Evolutionary conservation across 441 rosid genomes (phyloP).

Genomic region (Daphne laureola): DNA sequence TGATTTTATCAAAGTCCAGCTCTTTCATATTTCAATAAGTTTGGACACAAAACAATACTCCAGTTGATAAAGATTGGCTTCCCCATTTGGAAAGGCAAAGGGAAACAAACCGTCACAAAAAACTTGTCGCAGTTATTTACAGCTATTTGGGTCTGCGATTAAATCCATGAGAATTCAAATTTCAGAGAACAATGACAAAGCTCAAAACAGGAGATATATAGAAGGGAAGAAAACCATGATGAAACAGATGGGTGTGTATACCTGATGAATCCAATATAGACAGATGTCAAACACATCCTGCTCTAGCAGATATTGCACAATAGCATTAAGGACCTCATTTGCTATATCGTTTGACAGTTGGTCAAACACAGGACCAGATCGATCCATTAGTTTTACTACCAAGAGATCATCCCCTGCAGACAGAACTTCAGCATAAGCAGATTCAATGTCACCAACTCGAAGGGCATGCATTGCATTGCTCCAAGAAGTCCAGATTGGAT

Average conservation of each 20-base stretch:
- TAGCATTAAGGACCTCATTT: conserved; percentile 61
- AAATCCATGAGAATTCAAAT: no score
- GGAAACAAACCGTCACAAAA: no score
- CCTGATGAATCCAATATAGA: conserved; percentile 96
- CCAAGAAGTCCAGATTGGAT: conserved; percentile 88
- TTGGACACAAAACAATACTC: no score
- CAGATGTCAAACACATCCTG: conserved; percentile 76
- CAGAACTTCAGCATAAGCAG: conserved; percentile 78
- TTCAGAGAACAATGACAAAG: background rate
- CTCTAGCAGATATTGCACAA: conserved; percentile 72
- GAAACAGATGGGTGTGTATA: conserved; percentile 17
- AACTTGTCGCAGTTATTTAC: no score
- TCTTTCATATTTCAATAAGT: no score
- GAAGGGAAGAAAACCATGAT: background rate
- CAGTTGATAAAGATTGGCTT: no score
- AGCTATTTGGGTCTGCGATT: no score
- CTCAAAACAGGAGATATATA: conserved; percentile 1
- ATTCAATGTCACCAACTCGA: conserved; percentile 80
- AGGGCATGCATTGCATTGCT: conserved; percentile 89
- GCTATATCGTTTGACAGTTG: conserved; percentile 81
- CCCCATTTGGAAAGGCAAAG: no score
- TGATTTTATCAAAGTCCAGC: no score
- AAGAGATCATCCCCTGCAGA: conserved; percentile 79
- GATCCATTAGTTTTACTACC: conserved; percentile 94
- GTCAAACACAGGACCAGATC: conserved; percentile 80